Evolutionary conservation across 345 rosid species (phyloP).

Genomic region (Syzygium jambos): DNA sequence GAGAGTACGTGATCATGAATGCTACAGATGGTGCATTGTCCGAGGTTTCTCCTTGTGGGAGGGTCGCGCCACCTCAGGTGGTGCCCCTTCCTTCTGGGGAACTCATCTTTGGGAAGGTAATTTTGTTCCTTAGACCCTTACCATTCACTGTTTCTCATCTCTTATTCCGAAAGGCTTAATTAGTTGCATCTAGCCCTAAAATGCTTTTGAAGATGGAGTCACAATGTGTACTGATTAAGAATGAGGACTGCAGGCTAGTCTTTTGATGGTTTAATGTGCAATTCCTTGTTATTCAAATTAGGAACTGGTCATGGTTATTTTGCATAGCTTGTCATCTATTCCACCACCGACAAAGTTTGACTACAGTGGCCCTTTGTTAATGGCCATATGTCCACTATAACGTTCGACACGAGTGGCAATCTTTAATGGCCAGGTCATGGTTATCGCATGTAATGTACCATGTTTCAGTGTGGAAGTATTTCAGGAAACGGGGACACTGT

Average conservation of each 20-base stretch:
- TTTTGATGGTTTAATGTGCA: not conserved
- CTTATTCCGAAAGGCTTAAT: not conserved
- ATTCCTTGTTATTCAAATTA: not conserved
- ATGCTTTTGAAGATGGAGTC: not conserved
- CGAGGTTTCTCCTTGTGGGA: slow-evolving; percentile 92
- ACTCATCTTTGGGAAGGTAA: slow-evolving; percentile 93
- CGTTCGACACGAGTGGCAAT: not conserved
- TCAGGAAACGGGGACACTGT: not conserved
- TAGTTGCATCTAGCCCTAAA: not conserved
- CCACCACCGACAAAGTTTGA: not conserved
- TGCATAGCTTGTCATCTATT: not conserved
- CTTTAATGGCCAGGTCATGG: not conserved
- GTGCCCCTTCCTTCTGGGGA: slow-evolving; percentile 84
- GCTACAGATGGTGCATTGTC: slow-evolving; percentile 72
- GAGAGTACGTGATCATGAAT: slow-evolving; percentile 82
- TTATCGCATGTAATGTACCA: not conserved
- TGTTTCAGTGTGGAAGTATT: not conserved
- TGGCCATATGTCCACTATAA: not conserved
- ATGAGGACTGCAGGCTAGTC: not conserved
- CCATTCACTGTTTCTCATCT: not conserved
- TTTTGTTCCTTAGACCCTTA: not conserved
- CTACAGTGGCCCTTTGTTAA: not conserved
- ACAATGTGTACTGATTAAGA: not conserved
- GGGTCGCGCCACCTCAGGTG: slow-evolving; percentile 77
- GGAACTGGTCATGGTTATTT: not conserved